A percentile compares a stretch with the other conserved stretches of the same genome.
Evolutionary conservation across 768 basidiomycete species (phyloP).

Genomic region (Omphalotus guepiniiformis): DNA sequence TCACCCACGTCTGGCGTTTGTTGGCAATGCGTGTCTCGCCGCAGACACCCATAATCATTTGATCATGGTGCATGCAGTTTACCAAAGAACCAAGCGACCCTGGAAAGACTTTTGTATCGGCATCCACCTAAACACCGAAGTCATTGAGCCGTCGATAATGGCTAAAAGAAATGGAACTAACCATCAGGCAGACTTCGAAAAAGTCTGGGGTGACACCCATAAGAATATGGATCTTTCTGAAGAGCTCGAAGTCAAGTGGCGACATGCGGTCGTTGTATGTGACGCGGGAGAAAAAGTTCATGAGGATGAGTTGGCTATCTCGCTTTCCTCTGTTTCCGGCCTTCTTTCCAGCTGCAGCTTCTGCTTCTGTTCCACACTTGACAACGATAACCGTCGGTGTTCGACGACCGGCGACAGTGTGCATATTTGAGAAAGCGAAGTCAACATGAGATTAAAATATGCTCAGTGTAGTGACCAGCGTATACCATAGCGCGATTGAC

Average conservation of each 20-base stretch:
- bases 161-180: constrained; percentile 32
- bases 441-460: constrained; percentile 1
- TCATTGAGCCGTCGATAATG: constrained; percentile 6
- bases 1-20: constrained; percentile 98
- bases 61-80: constrained; percentile 98
- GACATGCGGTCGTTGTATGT: constrained; percentile 99
- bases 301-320: constrained; percentile 96
- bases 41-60: constrained; percentile 98
- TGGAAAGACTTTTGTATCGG: constrained; percentile 94
- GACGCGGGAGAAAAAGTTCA: constrained; percentile 99
- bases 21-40: constrained; percentile 99
- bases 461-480: constrained; percentile 98
- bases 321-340: constrained; percentile 98
- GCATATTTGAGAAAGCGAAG: constrained; percentile 6
- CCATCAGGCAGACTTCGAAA: constrained; percentile 97
- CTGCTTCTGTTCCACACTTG: constrained; percentile 91
- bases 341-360: constrained; percentile 82
- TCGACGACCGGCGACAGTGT: constrained; percentile 76
- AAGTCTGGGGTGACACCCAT: constrained; percentile 99
- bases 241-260: constrained; percentile 96
- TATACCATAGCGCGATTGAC: constrained; percentile 98
- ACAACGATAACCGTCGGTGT: constrained; percentile 94
- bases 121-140: constrained; percentile 74
- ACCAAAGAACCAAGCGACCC: constrained; percentile 88
- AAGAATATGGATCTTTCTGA: constrained; percentile 91